A percentile compares a stretch with the other conserved stretches of the same genome.
These are phyloP conservation scores for Raffaelea albimanens DNA, from an alignment of 2,329 filamentous ascomycete genomes.

Conservation along the genomic window DNA sequence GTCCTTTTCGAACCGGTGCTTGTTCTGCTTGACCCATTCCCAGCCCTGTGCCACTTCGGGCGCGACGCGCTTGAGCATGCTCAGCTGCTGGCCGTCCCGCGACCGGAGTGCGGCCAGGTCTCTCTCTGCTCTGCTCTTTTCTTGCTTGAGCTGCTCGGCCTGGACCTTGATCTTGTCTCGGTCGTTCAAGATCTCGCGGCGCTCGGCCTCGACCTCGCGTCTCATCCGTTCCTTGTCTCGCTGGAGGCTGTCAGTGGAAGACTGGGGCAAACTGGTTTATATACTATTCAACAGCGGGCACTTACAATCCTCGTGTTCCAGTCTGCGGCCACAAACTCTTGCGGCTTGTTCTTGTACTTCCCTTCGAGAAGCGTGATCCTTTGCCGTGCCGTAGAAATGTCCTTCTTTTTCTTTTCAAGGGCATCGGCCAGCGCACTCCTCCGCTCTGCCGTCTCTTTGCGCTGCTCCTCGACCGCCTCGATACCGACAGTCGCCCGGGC, in stretches of 20 bases:
- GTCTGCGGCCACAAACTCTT: conserved; percentile 57
- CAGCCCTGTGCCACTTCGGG: conserved; percentile 61
- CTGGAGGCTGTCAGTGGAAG: conserved; percentile 27
- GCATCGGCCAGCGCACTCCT: conserved; percentile 41
- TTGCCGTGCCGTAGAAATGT: conserved; percentile 38
- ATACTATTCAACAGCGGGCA: too few relatives aligned
- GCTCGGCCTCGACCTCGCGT: conserved; percentile 39
- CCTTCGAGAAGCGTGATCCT: conserved; percentile 56
- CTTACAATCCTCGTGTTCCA: conserved; percentile 67
- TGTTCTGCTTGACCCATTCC: conserved; percentile 72
- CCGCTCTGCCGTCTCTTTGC: conserved; percentile 39
- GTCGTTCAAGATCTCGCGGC: conserved; percentile 22
- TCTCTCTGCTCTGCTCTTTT: conserved; percentile 15
- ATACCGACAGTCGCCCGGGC: conserved; percentile 33
- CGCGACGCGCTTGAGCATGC: conserved; percentile 51
- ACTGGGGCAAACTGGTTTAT: too few relatives aligned
- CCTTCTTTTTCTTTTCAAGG: conserved; percentile 40
- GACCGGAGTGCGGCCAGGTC: conserved; percentile 53
- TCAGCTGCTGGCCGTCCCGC: conserved; percentile 63
- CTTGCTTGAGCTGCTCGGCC: not conserved
- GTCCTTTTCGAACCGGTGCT: conserved; percentile 58
- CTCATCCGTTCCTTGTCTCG: conserved; percentile 49
- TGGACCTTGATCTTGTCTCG: conserved; percentile 7
- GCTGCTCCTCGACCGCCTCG: conserved; percentile 25
- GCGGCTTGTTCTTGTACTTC: conserved; percentile 50